Percentiles rank a stretch among this genome's conserved stretches.
These are phyloP conservation scores for Dictyostelium purpureum DNA, from an alignment of 78 protist species.

Conservation along the genomic window DNA sequence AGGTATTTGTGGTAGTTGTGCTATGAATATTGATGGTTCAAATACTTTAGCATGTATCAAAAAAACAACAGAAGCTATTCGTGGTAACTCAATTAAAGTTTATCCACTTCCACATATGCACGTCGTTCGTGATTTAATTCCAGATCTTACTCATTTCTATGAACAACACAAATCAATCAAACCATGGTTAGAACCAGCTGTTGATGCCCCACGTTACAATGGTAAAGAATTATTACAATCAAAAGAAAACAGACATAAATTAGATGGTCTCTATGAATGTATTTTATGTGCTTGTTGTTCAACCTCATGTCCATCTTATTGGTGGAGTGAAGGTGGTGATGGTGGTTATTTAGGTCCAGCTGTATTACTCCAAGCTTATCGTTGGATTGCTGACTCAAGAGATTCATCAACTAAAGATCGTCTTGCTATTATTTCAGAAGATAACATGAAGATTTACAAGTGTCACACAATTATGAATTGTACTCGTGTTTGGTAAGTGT, in stretches of 20 bases:
- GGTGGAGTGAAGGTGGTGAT: slow-evolving; percentile 93
- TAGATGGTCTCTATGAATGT: slow-evolving; percentile 97
- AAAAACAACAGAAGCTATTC: slow-evolving; percentile 56
- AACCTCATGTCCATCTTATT: slow-evolving; percentile 93
- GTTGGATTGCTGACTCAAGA: slow-evolving; percentile 86
- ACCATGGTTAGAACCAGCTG: slow-evolving; percentile 90
- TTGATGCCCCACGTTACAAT: slow-evolving; percentile 66
- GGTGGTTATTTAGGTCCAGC: slow-evolving; percentile 94
- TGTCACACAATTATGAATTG: slow-evolving; percentile 98
- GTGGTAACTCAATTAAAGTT: slow-evolving; percentile 73
- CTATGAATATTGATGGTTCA: slow-evolving; percentile 92
- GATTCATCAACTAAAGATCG: slow-evolving; percentile 61
- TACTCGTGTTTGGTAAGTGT: slow-evolving; percentile 86
- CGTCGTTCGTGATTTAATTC: slow-evolving; percentile 90
- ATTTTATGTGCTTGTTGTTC: slow-evolving; percentile 96
- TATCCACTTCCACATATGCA: slow-evolving; percentile 96
- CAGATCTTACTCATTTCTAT: slow-evolving; percentile 91
- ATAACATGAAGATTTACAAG: slow-evolving; percentile 79
- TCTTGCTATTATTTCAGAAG: slow-evolving; percentile 59
- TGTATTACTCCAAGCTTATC: slow-evolving; percentile 90
- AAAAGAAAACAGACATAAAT: slow-evolving; percentile 85
- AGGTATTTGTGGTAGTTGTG: slow-evolving; percentile 96
- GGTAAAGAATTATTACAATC: slow-evolving; percentile 74
- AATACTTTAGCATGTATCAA: slow-evolving; percentile 93
- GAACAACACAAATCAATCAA: slow-evolving; percentile 86